Evolutionary conservation across 441 rosid genomes (phyloP), one percentile per base, ranked within the genome.

Genomic region (Jatropha multifida): DNA sequence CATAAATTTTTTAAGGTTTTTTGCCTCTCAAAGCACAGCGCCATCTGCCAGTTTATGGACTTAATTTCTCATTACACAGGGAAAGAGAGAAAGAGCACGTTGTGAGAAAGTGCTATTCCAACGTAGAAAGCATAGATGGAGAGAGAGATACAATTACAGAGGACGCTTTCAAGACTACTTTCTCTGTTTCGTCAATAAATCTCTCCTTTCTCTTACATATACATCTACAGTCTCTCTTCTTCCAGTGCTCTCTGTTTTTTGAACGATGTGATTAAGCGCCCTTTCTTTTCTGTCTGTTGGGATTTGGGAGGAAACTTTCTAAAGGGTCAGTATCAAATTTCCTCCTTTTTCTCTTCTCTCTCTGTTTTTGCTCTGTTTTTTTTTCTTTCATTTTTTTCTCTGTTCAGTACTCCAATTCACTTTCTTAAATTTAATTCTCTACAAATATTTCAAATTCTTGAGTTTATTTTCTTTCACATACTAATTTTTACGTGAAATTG

Each of bases 211-310:
- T 20, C 32, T 41, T 13, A 41, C 27, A 32, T 32, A 32, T 32
- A 32, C 32, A 32, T 32, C 32, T 32, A 32, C 2, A 32, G 32
- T 18, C 27, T 42, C 61, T 56, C 27, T 59, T 13, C 63, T 59
- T 9, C 63, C 23, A 15, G 17, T 52, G 12, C 18, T 0, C 55
- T 26, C 13, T 5, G 52, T 40, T 13, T 26, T 7, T 11, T 32
- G 42, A 68, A 69, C 12, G 68, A 82, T 73, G 85, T 79, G 76
- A 82, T 76, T 64, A 7, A 18, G 15, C 41, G 54, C 20, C 14
- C 69, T 72, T 49, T 55, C 69, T 51, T 51, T 69, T 52, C 42
- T 10, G 6, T 10, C 49, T 32, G 17, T 37, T 55, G 77, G 70
- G 27, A 67, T 48, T 78, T 74, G 70, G 72, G 68, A 72, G 52